These are phyloP conservation scores for Dictyostelium intermedium DNA, from an alignment of 78 protist genomes.

Conservation along the genomic window DNA sequence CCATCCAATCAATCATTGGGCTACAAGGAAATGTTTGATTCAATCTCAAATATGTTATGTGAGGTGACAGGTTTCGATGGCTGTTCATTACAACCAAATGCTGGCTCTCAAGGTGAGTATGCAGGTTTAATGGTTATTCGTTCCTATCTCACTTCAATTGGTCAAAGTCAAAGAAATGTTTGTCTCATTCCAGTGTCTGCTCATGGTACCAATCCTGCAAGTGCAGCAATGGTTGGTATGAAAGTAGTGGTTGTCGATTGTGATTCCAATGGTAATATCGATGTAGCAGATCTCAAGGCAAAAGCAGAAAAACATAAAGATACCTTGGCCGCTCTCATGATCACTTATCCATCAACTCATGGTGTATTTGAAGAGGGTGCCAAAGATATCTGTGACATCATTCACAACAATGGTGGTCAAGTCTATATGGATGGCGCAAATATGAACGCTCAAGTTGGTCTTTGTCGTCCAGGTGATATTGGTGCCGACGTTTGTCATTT, in stretches of 20 bases:
- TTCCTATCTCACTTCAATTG: conserved; percentile 87
- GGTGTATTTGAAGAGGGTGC: conserved; percentile 97
- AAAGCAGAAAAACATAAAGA: conserved; percentile 90
- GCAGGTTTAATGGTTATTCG: conserved; percentile 96
- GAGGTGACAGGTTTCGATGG: conserved; percentile 95
- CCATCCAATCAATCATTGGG: conserved; percentile 93
- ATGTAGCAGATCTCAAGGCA: conserved; percentile 85
- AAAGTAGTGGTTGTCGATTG: conserved; percentile 83
- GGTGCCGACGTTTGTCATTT: conserved; percentile 99
- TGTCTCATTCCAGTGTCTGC: conserved; percentile 98
- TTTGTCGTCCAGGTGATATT: conserved; percentile 94
- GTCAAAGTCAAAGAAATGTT: conserved; percentile 92
- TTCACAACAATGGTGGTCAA: conserved; percentile 96
- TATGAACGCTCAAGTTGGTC: conserved; percentile 98
- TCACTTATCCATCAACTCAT: conserved; percentile 98
- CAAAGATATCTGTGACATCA: conserved; percentile 83
- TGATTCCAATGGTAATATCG: conserved; percentile 91
- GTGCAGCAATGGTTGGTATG: conserved; percentile 94
- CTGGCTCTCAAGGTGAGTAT: conserved; percentile 98
- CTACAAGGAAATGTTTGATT: conserved; percentile 75
- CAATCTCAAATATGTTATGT: conserved; percentile 63
- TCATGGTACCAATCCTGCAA: conserved; percentile 99
- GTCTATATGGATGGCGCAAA: conserved; percentile 99
- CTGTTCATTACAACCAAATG: conserved; percentile 96
- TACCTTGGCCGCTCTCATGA: conserved; percentile 93